A percentile compares a stretch with the other conserved stretches of the same genome.
These are phyloP conservation scores for Pythium vanterpoolii DNA, from an alignment of 352 stramenopile species.

Conservation along the genomic window DNA sequence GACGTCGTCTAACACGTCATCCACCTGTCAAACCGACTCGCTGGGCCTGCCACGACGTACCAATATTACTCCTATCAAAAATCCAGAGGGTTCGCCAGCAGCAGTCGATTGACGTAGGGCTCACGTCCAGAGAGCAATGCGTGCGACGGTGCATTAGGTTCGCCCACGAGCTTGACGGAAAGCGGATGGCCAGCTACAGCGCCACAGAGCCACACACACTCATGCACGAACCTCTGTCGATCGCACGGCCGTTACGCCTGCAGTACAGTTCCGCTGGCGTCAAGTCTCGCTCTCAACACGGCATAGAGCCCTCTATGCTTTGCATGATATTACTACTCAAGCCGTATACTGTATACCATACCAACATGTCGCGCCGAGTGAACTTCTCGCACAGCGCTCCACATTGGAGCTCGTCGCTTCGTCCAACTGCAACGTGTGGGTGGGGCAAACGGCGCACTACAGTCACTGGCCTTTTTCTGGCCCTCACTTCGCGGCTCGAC, in stretches of 20 bases:
- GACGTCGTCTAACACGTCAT: background rate
- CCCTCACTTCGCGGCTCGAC: background rate
- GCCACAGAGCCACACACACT: background rate
- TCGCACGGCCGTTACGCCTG: background rate
- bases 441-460: background rate
- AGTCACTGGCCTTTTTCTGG: background rate
- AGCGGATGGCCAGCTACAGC: no score
- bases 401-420: background rate
- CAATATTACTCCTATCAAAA: no score
- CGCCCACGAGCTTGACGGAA: no score
- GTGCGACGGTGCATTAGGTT: no score
- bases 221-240: background rate
- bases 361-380: no score
- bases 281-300: background rate
- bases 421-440: slow-evolving; percentile 8
- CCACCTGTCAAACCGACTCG: slow-evolving; percentile 27
- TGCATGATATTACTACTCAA: background rate
- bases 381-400: no score
- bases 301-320: background rate
- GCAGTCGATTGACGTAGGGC: no score
- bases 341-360: no score
- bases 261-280: slow-evolving; percentile 4
- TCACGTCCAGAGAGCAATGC: no score
- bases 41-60: slow-evolving; percentile 7
- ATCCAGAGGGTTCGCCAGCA: no score